Evolutionary conservation across 2,329 filamentous ascomycete genomes (phyloP).

Genomic region (Apiospora hydei): DNA sequence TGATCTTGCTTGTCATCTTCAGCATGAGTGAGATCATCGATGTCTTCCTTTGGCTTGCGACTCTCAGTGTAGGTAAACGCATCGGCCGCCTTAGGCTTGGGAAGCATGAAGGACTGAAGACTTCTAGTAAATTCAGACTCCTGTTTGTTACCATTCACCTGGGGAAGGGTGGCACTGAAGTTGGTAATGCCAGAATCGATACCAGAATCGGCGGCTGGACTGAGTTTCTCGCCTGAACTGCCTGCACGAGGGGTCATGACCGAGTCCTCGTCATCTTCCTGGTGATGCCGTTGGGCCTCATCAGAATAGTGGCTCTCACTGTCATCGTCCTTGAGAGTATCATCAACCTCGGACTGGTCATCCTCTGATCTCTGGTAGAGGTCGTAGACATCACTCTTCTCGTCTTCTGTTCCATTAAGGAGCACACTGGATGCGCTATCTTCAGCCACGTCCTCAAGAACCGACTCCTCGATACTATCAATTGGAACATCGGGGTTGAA

Average conservation of each 20-base stretch:
- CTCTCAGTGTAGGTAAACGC: slow-evolving; percentile 42
- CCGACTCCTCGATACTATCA: slow-evolving; percentile 80
- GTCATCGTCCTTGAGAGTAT: slow-evolving; percentile 16
- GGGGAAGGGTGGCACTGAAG: slow-evolving; percentile 47
- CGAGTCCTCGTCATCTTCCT: slow-evolving; percentile 52
- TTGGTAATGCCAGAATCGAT: slow-evolving; percentile 38
- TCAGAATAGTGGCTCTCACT: slow-evolving; percentile 61
- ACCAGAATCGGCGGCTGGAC: slow-evolving; percentile 26
- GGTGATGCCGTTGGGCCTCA: slow-evolving; percentile 37
- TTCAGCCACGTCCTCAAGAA: slow-evolving; percentile 55
- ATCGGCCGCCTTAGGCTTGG: slow-evolving; percentile 48
- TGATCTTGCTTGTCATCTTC: slow-evolving; percentile 45
- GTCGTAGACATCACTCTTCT: slow-evolving; percentile 71
- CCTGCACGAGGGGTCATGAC: slow-evolving; percentile 58
- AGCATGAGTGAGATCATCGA: slow-evolving; percentile 35
- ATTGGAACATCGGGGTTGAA: slow-evolving; percentile 91
- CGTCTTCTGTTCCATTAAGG: slow-evolving; percentile 71
- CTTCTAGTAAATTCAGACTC: slow-evolving; percentile 51
- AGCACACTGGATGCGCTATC: slow-evolving; percentile 62
- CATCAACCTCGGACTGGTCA: slow-evolving; percentile 38
- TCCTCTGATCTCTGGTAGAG: slow-evolving; percentile 64
- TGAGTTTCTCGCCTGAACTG: slow-evolving; percentile 44
- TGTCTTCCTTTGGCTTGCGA: slow-evolving; percentile 45
- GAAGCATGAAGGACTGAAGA: slow-evolving; percentile 56
- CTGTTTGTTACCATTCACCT: slow-evolving; percentile 45